Percentiles rank a stretch among this genome's conserved stretches.
These are phyloP conservation scores for Atkinsonella hypoxylon DNA, from an alignment of 2,329 filamentous ascomycete genomes.

Conservation along the genomic window DNA sequence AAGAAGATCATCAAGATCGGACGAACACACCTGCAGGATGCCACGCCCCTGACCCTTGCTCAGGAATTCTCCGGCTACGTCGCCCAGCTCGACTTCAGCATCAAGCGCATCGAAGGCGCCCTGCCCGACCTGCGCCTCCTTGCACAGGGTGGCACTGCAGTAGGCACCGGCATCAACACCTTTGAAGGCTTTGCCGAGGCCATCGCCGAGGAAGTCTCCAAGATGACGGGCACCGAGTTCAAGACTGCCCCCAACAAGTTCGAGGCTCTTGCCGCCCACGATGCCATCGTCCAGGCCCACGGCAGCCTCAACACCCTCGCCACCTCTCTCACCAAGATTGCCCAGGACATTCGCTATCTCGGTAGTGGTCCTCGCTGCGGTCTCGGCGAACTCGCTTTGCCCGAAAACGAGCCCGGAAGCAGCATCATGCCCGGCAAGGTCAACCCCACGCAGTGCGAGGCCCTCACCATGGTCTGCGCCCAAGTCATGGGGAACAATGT, in stretches of 20 bases:
- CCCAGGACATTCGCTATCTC: slow-evolving; percentile 94
- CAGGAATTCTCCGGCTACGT: slow-evolving; percentile 98
- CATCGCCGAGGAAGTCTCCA: slow-evolving; percentile 80
- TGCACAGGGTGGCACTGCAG: slow-evolving; percentile 91
- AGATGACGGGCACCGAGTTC: slow-evolving; percentile 88
- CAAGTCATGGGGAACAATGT: slow-evolving; percentile 98
- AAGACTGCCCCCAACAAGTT: slow-evolving; percentile 98
- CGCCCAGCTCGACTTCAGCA: slow-evolving; percentile 81
- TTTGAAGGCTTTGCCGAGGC: slow-evolving; percentile 92
- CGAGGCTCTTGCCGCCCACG: slow-evolving; percentile 89
- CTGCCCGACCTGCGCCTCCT: slow-evolving; percentile 78
- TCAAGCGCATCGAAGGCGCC: slow-evolving; percentile 72
- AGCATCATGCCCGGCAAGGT: slow-evolving; percentile 99
- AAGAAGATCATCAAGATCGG: slow-evolving; percentile 97
- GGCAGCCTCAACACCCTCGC: slow-evolving; percentile 91
- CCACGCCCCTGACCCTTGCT: slow-evolving; percentile 85
- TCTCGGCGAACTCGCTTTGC: slow-evolving; percentile 82
- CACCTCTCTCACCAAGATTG: slow-evolving; percentile 89
- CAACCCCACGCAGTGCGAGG: slow-evolving; percentile 97
- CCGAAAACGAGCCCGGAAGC: slow-evolving; percentile 95
- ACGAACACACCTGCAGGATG: slow-evolving; percentile 93
- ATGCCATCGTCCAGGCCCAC: slow-evolving; percentile 88
- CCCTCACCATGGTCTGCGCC: slow-evolving; percentile 91
- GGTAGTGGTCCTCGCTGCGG: slow-evolving; percentile 93
- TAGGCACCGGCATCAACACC: slow-evolving; percentile 95